phyloP scores from a whole-genome alignment of 1,139 yeast species.

The Pneumocystis carinii region DNA sequence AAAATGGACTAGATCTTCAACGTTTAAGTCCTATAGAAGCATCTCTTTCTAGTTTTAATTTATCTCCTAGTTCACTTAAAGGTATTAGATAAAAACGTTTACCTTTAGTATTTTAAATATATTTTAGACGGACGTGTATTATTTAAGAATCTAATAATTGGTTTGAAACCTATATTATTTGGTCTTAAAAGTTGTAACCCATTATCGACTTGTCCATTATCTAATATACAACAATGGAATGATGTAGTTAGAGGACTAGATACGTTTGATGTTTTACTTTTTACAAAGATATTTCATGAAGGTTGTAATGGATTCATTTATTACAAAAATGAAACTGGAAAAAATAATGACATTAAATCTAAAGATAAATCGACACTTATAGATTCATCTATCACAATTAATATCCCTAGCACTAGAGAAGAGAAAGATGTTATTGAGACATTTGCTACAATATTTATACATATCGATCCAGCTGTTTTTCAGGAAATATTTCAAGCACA shows the following conservation, averaged over 20 bases:
- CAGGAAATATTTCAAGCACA: conserved; percentile 81
- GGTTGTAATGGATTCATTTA: conserved; percentile 70
- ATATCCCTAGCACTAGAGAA: conserved; percentile 52
- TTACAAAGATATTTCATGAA: conserved; percentile 65
- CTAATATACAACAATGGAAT: conserved; percentile 62
- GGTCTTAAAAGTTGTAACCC: conserved; percentile 87
- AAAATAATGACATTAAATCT: conserved; percentile 12
- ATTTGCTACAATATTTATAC: conserved; percentile 84
- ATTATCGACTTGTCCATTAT: conserved; percentile 54
- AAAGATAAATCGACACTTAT: conserved; percentile 29
- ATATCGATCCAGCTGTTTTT: conserved; percentile 88
- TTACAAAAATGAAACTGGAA: conserved; percentile 40
- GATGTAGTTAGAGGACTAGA: conserved; percentile 74
- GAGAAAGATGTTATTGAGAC: conserved; percentile 94
- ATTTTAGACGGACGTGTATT: conserved; percentile 80
- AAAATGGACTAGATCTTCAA: not conserved
- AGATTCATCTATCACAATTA: conserved; percentile 12
- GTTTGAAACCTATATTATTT: conserved; percentile 76
- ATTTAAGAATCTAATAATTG: conserved; percentile 78
- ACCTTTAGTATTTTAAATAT: conserved; percentile 28
- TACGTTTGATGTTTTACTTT: conserved; percentile 65
- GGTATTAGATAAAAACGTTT: not conserved
- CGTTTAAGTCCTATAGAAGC: not conserved
- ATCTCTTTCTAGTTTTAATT: not conserved
- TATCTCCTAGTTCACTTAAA: not conserved